These are phyloP conservation scores for Eutrema salsugineum DNA, from an alignment of 441 rosid genomes.

Conservation along the genomic window DNA sequence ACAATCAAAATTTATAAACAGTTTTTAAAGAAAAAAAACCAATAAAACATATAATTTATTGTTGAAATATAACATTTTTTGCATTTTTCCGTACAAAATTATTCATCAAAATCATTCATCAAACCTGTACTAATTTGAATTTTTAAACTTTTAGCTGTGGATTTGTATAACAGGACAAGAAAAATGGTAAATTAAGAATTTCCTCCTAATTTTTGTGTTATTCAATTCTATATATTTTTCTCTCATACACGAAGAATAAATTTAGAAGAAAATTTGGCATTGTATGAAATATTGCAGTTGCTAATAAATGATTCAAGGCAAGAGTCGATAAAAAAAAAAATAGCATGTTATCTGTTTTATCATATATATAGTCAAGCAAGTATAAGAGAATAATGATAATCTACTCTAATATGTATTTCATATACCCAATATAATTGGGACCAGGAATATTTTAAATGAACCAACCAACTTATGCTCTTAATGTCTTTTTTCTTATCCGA, in stretches of 20 bases:
- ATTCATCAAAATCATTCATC: too few relatives aligned
- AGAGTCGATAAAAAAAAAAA: background rate
- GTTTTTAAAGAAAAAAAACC: too few relatives aligned
- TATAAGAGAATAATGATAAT: conserved; percentile 14
- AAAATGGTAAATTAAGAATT: background rate
- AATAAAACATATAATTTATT: too few relatives aligned
- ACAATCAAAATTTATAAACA: too few relatives aligned
- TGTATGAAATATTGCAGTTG: conserved; percentile 4
- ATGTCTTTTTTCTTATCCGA: conserved; percentile 4
- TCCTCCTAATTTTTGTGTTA: too few relatives aligned
- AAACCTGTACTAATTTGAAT: background rate
- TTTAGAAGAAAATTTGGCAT: background rate
- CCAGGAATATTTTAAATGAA: conserved; percentile 26
- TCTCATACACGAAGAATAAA: background rate
- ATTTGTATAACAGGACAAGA: background rate
- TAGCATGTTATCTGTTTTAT: conserved; percentile 26
- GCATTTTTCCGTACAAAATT: too few relatives aligned
- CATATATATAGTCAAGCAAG: conserved; percentile 9
- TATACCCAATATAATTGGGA: conserved; percentile 15
- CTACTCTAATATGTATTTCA: conserved; percentile 14
- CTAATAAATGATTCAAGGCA: conserved; percentile 16
- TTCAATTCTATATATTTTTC: background rate
- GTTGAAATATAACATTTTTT: too few relatives aligned
- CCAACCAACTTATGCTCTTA: conserved; percentile 23
- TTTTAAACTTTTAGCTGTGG: background rate